A percentile compares a stretch with the other conserved stretches of the same genome.
These are phyloP conservation scores for Tremella yokohamensis DNA, from an alignment of 768 basidiomycete species.

Conservation along the genomic window DNA sequence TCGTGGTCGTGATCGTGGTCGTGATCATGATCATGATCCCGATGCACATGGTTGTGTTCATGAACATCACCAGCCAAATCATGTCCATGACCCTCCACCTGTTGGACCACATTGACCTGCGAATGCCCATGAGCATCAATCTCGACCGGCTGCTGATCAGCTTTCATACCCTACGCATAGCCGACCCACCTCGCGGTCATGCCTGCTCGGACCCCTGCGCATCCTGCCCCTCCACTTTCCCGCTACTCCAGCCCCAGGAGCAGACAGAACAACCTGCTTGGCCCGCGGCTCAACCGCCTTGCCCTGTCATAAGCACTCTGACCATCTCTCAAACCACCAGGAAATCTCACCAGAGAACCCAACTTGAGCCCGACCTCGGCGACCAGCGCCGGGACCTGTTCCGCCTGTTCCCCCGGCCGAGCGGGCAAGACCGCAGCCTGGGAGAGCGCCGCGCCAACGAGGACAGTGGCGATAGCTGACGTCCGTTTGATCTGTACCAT, in stretches of 20 bases:
- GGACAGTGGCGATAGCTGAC: slow-evolving; percentile 1
- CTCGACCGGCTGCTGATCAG: neutral
- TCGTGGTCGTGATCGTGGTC: slow-evolving; percentile 3
- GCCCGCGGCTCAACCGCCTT: neutral
- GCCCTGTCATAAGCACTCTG: neutral
- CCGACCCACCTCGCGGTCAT: slow-evolving; percentile 3
- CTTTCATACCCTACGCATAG: neutral
- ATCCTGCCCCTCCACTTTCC: neutral
- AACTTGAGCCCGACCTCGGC: slow-evolving; percentile 1
- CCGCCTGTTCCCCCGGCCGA: neutral
- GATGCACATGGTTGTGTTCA: slow-evolving; percentile 4
- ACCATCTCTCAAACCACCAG: neutral
- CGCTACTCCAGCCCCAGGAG: neutral
- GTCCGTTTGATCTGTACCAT: slow-evolving; percentile 3
- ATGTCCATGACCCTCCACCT: neutral
- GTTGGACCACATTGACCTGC: neutral
- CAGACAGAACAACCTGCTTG: neutral
- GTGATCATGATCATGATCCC: slow-evolving; percentile 2
- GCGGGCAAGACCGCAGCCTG: neutral
- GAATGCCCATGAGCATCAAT: slow-evolving; percentile 4
- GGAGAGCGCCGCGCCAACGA: slow-evolving; percentile 2
- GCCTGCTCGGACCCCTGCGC: neutral
- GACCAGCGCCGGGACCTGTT: slow-evolving; percentile 1
- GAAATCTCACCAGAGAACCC: neutral
- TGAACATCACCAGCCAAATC: neutral